A percentile compares a stretch with the other conserved stretches of the same genome.
phyloP scores from a whole-genome alignment of 306 rosid genomes.

The Lithocarpus polystachyus region DNA sequence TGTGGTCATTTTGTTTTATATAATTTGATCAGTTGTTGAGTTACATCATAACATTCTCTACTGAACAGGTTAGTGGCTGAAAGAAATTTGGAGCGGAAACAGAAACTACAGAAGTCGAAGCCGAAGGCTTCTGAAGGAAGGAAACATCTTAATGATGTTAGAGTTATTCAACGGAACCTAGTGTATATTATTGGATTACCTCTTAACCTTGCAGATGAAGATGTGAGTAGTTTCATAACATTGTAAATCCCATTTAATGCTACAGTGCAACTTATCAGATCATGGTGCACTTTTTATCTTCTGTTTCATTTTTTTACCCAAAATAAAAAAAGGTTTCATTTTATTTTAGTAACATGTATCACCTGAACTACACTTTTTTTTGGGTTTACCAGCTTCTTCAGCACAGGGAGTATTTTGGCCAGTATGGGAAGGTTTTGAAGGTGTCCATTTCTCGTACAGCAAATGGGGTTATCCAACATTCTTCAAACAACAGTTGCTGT shows the following conservation, averaged over 20 bases:
- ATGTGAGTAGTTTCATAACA: slow-evolving; percentile 34
- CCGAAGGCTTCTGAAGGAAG: slow-evolving; percentile 43
- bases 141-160: slow-evolving; percentile 50
- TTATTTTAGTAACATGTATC: slow-evolving; percentile 3
- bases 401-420: slow-evolving; percentile 48
- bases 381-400: slow-evolving; percentile 44
- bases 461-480: slow-evolving; percentile 47
- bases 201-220: slow-evolving; percentile 49
- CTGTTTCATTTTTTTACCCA: neutral
- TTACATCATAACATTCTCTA: neutral
- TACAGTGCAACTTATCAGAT: slow-evolving; percentile 19
- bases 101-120: slow-evolving; percentile 44
- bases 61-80: slow-evolving; percentile 49
- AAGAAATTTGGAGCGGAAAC: slow-evolving; percentile 42
- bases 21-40: neutral
- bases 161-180: slow-evolving; percentile 52
- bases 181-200: slow-evolving; percentile 58
- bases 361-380: neutral
- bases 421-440: slow-evolving; percentile 54
- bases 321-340: neutral
- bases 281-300: neutral
- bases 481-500: slow-evolving; percentile 52
- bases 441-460: slow-evolving; percentile 51
- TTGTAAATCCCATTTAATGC: slow-evolving; percentile 15
- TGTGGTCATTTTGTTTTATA: slow-evolving; percentile 2